These are phyloP conservation scores for Boletus holoroseus DNA, from an alignment of 1,284 basidiomycete species.

Conservation along the genomic window DNA sequence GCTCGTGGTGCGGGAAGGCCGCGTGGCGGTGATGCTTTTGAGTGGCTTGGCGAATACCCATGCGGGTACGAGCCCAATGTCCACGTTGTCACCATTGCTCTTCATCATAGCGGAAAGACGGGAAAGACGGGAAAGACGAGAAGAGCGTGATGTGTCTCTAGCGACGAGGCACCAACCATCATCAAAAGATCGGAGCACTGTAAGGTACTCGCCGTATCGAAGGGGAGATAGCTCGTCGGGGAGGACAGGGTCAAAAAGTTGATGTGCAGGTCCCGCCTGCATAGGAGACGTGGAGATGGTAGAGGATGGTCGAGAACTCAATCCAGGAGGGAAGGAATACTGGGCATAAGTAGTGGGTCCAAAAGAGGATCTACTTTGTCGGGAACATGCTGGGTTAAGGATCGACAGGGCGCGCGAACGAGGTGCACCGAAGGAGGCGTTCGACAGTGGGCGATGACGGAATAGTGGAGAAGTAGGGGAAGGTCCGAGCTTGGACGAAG, in stretches of 20 bases:
- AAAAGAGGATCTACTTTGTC: conserved; percentile 23
- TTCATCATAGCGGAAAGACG: conserved; percentile 5
- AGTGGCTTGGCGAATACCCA: conserved; percentile 66
- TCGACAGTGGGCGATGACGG: neutral
- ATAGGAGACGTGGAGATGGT: conserved; percentile 32
- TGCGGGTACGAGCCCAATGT: conserved; percentile 64
- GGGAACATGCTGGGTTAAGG: conserved; percentile 18
- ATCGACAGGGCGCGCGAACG: conserved; percentile 9
- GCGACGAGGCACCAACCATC: conserved; percentile 75
- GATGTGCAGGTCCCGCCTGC: conserved; percentile 51
- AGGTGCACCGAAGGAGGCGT: conserved; percentile 30
- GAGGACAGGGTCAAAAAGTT: conserved; percentile 59
- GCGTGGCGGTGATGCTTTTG: conserved; percentile 51
- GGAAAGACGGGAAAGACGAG: conserved; percentile 16
- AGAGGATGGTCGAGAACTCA: conserved; percentile 25
- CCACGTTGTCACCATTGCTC: conserved; percentile 15
- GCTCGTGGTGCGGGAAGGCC: conserved; percentile 60
- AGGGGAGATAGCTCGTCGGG: conserved; percentile 62
- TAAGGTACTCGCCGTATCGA: conserved; percentile 50
- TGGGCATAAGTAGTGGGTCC: conserved; percentile 19
- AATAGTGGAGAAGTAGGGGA: conserved; percentile 31
- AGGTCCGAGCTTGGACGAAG: conserved; percentile 39
- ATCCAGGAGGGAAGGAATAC: conserved; percentile 7
- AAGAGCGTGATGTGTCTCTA: conserved; percentile 45
- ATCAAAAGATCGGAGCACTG: conserved; percentile 57